A percentile compares a stretch with the other conserved stretches of the same genome.
Conservation (phyloP, 2,329 filamentous ascomycete species). For the Hypoxylon sp. region DNA sequence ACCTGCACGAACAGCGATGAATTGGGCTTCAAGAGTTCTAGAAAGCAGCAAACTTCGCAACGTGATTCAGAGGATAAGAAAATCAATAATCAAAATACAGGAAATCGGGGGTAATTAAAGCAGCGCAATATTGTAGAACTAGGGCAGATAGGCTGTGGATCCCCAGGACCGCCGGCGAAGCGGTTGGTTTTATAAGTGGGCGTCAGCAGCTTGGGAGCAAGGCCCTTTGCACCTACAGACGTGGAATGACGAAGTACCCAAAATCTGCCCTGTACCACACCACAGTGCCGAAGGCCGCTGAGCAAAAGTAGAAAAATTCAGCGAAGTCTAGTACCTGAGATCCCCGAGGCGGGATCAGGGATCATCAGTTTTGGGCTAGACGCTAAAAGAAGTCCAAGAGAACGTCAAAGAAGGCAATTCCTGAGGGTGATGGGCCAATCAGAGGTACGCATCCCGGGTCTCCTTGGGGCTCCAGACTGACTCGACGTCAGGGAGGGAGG, state of each 20-base stretch:
- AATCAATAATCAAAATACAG: slow-evolving; percentile 36
- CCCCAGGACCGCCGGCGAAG: slow-evolving; percentile 43
- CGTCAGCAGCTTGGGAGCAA: slow-evolving; percentile 34
- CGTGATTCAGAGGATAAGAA: slow-evolving; percentile 24
- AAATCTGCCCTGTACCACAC: slow-evolving; percentile 39
- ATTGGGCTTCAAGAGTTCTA: slow-evolving; percentile 11
- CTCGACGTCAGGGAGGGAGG: slow-evolving; percentile 47
- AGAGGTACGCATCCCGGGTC: slow-evolving; percentile 12
- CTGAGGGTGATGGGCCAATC: slow-evolving; percentile 40
- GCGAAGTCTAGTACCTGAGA: slow-evolving; percentile 41
- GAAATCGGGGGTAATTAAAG: slow-evolving; percentile 46
- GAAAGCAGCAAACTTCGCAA: slow-evolving; percentile 26
- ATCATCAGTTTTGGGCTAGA: slow-evolving; percentile 44
- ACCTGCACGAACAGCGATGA: slow-evolving; percentile 25
- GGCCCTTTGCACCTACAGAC: slow-evolving; percentile 17
- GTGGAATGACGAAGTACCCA: slow-evolving; percentile 45
- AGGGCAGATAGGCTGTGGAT: slow-evolving; percentile 41
- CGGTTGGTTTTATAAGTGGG: slow-evolving; percentile 46
- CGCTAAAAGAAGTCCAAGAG: slow-evolving; percentile 46
- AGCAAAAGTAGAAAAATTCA: slow-evolving; percentile 40
- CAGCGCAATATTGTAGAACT: slow-evolving; percentile 44
- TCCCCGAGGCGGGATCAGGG: slow-evolving; percentile 40
- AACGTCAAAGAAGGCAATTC: slow-evolving; percentile 49
- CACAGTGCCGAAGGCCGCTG: slow-evolving; percentile 43
- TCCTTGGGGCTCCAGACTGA: slow-evolving; percentile 44